phyloP scores from a whole-genome alignment of 495 filamentous ascomycete genomes.

The Cercophora samala region DNA sequence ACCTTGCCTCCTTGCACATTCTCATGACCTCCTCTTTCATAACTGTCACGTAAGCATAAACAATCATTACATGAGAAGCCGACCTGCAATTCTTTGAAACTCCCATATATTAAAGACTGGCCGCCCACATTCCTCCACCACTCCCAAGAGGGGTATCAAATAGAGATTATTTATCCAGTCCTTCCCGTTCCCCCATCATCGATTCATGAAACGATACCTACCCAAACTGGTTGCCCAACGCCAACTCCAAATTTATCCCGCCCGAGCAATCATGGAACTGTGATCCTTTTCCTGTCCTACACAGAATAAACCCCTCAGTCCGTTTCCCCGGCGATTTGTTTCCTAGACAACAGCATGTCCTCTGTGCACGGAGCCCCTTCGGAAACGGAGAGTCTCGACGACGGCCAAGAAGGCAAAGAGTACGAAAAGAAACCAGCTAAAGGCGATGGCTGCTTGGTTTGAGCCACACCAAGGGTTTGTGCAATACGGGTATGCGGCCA shows the following conservation, averaged over 20 bases:
- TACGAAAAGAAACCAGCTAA: conserved; percentile 47
- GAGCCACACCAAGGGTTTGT: conserved; percentile 35
- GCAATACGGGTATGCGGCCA: conserved; percentile 47
- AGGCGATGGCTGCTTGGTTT: conserved; percentile 44
- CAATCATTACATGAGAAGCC: not conserved
- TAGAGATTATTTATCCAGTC: too few relatives aligned
- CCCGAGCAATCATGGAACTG: not conserved
- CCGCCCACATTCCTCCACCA: too few relatives aligned
- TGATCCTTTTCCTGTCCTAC: not conserved
- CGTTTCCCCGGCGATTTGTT: too few relatives aligned
- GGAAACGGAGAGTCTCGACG: conserved; percentile 35
- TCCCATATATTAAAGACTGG: not conserved
- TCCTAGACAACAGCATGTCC: not conserved
- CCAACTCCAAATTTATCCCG: not conserved
- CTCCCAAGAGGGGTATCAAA: too few relatives aligned
- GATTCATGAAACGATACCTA: too few relatives aligned
- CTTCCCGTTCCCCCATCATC: too few relatives aligned
- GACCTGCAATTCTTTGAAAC: not conserved
- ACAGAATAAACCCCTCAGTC: not conserved
- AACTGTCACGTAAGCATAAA: too few relatives aligned
- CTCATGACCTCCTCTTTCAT: too few relatives aligned
- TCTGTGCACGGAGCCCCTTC: conserved; percentile 16
- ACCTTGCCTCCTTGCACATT: too few relatives aligned
- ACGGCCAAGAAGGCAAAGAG: conserved; percentile 39
- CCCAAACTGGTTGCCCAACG: not conserved